Evolutionary conservation across 2,329 filamentous ascomycete species (phyloP).

Genomic region (Helotiales sp.): DNA sequence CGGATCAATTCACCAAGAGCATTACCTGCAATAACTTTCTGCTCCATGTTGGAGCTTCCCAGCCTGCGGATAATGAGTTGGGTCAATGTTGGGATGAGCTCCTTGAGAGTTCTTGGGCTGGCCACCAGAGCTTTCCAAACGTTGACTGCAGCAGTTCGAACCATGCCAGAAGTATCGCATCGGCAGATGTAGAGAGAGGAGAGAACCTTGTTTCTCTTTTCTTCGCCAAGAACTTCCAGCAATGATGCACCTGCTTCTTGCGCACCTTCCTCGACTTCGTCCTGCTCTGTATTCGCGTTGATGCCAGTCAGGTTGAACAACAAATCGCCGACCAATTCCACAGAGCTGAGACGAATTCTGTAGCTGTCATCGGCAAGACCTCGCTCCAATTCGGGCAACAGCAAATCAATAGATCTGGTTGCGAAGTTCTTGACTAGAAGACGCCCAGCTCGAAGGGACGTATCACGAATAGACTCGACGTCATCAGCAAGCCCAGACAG

Average conservation of each 20-base stretch:
- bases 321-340: slow-evolving; percentile 93
- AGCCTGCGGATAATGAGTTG: slow-evolving; percentile 92
- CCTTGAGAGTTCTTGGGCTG: slow-evolving; percentile 81
- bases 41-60: slow-evolving; percentile 95
- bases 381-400: slow-evolving; percentile 92
- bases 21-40: slow-evolving; percentile 98
- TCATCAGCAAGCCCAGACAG: slow-evolving; percentile 93
- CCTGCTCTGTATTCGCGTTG: slow-evolving; percentile 75
- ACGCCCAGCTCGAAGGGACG: slow-evolving; percentile 89
- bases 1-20: slow-evolving; percentile 94
- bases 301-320: slow-evolving; percentile 98
- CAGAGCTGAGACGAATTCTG: slow-evolving; percentile 95
- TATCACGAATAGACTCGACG: slow-evolving; percentile 93
- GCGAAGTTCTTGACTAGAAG: slow-evolving; percentile 98
- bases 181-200: slow-evolving; percentile 98
- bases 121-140: slow-evolving; percentile 94
- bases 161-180: slow-evolving; percentile 90
- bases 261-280: slow-evolving; percentile 75
- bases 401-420: slow-evolving; percentile 86
- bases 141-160: slow-evolving; percentile 83
- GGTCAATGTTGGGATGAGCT: slow-evolving; percentile 90
- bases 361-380: slow-evolving; percentile 97
- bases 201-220: slow-evolving; percentile 94
- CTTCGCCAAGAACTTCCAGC: slow-evolving; percentile 89
- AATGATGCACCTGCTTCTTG: slow-evolving; percentile 91